Conservation (phyloP, 2,329 filamentous ascomycete genomes). For the Fusarium veterinarium region DNA sequence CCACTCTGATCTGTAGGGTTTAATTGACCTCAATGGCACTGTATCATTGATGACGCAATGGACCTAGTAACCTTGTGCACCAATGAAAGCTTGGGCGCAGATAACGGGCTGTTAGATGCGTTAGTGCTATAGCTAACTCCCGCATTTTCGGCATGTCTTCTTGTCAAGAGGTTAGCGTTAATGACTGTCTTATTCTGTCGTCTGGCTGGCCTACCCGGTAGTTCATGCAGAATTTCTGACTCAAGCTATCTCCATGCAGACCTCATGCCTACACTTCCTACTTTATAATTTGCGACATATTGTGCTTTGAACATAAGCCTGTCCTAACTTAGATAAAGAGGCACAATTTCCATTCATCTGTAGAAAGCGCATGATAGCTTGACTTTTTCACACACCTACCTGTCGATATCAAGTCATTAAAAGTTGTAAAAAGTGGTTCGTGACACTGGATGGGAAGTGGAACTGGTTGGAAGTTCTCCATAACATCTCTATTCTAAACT, state of each 20-base stretch:
- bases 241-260: neutral
- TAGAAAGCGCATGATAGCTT: too few species aligned
- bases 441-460: too few species aligned
- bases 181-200: neutral
- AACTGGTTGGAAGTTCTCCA: too few species aligned
- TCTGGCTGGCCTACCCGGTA: fast-evolving
- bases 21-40: neutral
- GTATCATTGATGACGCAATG: neutral
- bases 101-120: fast-evolving
- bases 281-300: neutral
- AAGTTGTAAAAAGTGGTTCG: too few species aligned
- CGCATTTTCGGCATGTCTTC: fast-evolving
- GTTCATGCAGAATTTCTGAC: fast-evolving
- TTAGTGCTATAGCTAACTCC: fast-evolving
- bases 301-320: fast-evolving
- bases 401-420: too few species aligned
- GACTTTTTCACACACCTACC: too few species aligned
- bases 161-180: fast-evolving
- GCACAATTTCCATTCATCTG: too few species aligned
- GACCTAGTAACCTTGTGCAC: neutral
- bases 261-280: neutral
- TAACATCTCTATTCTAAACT: fast-evolving
- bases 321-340: too few species aligned
- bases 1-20: neutral
- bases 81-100: neutral